These are phyloP conservation scores for Kluyveromyces nonfermentans DNA, from an alignment of 805 yeast species.

Conservation along the genomic window DNA sequence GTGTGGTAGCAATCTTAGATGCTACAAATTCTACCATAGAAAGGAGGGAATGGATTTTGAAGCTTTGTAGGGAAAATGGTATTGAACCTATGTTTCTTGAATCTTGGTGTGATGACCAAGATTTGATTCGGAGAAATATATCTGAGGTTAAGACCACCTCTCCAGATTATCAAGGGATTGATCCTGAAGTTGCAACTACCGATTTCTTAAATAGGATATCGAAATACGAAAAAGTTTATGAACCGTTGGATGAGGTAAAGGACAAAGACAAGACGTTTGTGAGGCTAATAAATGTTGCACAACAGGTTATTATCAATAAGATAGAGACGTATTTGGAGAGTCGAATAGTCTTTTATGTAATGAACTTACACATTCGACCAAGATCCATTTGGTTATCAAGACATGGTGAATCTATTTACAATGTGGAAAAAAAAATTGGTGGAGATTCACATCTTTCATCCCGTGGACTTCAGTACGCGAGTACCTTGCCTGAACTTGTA, in stretches of 20 bases:
- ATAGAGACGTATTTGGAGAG: conserved; percentile 85
- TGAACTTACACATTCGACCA: conserved; percentile 91
- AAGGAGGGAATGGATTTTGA: conserved; percentile 56
- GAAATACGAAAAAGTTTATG: conserved; percentile 65
- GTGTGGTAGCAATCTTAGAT: conserved; percentile 87
- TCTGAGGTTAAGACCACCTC: conserved; percentile 79
- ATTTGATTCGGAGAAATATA: conserved; percentile 67
- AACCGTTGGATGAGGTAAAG: conserved; percentile 52
- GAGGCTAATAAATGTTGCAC: conserved; percentile 77
- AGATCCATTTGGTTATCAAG: conserved; percentile 88
- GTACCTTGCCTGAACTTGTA: conserved; percentile 69
- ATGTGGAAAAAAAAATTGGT: conserved; percentile 89
- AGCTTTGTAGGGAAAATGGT: conserved; percentile 50
- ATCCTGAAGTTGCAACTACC: conserved; percentile 58
- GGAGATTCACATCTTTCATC: conserved; percentile 84
- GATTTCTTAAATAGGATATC: conserved; percentile 70
- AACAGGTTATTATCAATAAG: conserved; percentile 79
- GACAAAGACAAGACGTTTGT: conserved; percentile 72
- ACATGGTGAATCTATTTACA: conserved; percentile 91
- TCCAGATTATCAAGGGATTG: conserved; percentile 66
- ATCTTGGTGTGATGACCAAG: conserved; percentile 80
- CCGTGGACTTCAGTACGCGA: conserved; percentile 77
- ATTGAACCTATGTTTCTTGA: conserved; percentile 91
- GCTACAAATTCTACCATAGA: conserved; percentile 81
- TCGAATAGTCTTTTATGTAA: conserved; percentile 87